Conservation (phyloP, 371 early-diverging fungal genomes). For the Funneliformis caledonium region DNA sequence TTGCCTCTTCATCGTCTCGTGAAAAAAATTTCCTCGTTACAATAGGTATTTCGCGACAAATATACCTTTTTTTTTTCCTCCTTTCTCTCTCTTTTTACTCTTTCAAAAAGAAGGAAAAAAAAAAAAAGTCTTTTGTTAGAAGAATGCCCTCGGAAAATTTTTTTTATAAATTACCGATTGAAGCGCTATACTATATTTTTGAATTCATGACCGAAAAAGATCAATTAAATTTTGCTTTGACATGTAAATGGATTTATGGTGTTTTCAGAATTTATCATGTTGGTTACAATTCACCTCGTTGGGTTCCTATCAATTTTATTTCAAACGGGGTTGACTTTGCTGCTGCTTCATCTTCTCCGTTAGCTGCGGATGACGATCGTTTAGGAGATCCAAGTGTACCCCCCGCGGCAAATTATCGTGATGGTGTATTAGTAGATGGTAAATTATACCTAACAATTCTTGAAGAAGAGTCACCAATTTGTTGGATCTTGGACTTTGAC, state of each 20-base stretch:
- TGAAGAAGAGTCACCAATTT: neutral
- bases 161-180: conserved; percentile 12
- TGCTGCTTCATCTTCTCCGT: too few species aligned
- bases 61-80: too few species aligned
- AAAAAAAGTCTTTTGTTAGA: neutral
- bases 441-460: conserved; percentile 18
- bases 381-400: neutral
- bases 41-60: too few species aligned
- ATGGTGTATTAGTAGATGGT: conserved; percentile 29
- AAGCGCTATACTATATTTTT: conserved; percentile 16
- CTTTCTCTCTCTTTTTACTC: neutral
- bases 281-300: conserved; percentile 10
- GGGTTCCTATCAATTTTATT: neutral
- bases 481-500: conserved; percentile 24
- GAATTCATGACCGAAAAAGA: neutral
- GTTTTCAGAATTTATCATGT: conserved; percentile 24
- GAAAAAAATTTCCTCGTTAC: too few species aligned
- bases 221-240: conserved; percentile 20
- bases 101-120: too few species aligned
- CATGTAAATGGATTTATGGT: conserved; percentile 2
- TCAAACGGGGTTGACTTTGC: neutral
- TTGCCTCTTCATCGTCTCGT: too few species aligned
- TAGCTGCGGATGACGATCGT: neutral
- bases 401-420: conserved; percentile 23
- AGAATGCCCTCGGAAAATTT: neutral